Evolutionary conservation across 75 land plant species (phyloP), one percentile per base, ranked within the genome.

Genomic region (Picea sitchensis): DNA sequence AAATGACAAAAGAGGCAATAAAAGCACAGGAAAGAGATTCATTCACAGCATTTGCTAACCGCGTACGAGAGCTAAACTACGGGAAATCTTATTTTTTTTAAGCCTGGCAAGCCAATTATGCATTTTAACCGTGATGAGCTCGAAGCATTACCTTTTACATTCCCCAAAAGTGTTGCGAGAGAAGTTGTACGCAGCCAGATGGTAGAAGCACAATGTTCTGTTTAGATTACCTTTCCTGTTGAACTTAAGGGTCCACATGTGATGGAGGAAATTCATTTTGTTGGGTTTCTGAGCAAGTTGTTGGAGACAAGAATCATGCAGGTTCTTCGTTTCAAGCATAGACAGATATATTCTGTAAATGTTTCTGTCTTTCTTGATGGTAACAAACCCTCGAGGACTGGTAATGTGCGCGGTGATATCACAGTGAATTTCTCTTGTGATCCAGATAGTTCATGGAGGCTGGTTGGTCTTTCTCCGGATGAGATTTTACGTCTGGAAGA

Each of bases 1-100:
- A 97, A 89, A 95, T 97, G 99, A 91, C 98, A 74, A 91, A 87
- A 77, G 99, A 97, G 84, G 94, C 88, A 60, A 92, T 97, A 61
- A 86, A 79, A 76, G 99, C 99, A 58, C 99, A 97, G 84, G 98
- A 97, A 77, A 90, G 99, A 82, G 99, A 97, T 87, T 98, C 99
- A 14, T 97, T 93, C 58, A 97, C 99, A 61, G 88, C 96, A 76
- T 26, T 26, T 26, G 26, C 26, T 26, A 26, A 26, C 0, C 26
- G 26, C 26, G 26, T 26, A 26, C 26, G 26, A 26, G 26, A 26
- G 26, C 26, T 26, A 26, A 26, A 26, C 26, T 26, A 26, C 26
- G 26, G 26, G 26, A 26, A 26, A 26, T 26, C 26, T 26, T 26
- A 26, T 26, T 26, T 26, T 26, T 26, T 26, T 26, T 26, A 91